phyloP scores from a whole-genome alignment of 2,329 filamentous ascomycete species.

The Penicillium sp. region DNA sequence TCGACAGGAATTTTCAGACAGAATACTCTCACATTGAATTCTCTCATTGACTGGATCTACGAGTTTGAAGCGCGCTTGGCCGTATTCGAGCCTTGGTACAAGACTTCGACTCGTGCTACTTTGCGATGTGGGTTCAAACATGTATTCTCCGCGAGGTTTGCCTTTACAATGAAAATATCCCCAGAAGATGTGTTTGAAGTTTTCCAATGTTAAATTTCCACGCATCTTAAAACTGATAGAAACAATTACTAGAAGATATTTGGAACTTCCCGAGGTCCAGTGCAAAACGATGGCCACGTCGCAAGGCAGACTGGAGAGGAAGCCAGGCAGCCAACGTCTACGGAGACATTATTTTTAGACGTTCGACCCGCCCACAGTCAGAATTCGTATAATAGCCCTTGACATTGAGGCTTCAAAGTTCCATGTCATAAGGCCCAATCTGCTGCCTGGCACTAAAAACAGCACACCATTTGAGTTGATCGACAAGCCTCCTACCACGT shows the following conservation, averaged over 20 bases:
- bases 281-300: too few relatives aligned
- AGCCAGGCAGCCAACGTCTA: too few relatives aligned
- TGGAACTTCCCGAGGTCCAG: not conserved
- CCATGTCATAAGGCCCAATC: not conserved
- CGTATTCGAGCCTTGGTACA: not conserved
- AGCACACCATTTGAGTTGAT: not conserved
- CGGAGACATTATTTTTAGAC: too few relatives aligned
- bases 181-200: too few relatives aligned
- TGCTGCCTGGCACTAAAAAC: not conserved
- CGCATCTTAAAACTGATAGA: too few relatives aligned
- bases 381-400: not conserved
- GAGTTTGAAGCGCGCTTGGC: too few relatives aligned
- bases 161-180: too few relatives aligned
- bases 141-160: not conserved
- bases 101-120: not conserved
- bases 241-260: not conserved
- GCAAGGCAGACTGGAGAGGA: too few relatives aligned
- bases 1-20: slow-evolving; percentile 10
- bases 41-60: not conserved
- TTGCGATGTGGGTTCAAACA: not conserved
- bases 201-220: too few relatives aligned
- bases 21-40: not conserved
- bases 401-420: not conserved
- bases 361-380: not conserved
- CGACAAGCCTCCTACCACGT: not conserved